These are phyloP conservation scores for Phytophthora sansomeana DNA, from an alignment of 352 stramenopile species.

Conservation along the genomic window DNA sequence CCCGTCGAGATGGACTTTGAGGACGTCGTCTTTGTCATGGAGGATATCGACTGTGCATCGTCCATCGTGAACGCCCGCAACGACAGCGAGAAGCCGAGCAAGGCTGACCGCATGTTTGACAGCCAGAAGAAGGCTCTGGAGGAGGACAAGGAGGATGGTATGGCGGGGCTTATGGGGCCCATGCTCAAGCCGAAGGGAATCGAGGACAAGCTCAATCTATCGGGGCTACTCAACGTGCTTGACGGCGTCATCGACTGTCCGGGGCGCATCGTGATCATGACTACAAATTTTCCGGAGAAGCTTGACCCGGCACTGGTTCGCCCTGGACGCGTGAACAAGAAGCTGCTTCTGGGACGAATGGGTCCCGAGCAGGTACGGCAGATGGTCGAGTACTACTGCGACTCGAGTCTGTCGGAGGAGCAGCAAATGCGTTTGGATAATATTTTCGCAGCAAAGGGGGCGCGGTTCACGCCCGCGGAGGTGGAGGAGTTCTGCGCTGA, in stretches of 20 bases:
- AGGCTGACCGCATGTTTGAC: slow-evolving; percentile 26
- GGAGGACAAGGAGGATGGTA: slow-evolving; percentile 9
- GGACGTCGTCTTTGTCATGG: slow-evolving; percentile 93
- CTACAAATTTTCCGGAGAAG: slow-evolving; percentile 94
- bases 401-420: slow-evolving; percentile 33
- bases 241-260: slow-evolving; percentile 92
- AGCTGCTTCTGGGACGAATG: slow-evolving; percentile 80
- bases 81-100: slow-evolving; percentile 30
- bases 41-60: slow-evolving; percentile 88
- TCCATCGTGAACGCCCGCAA: slow-evolving; percentile 74
- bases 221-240: slow-evolving; percentile 90
- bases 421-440: slow-evolving; percentile 28
- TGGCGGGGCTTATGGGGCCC: slow-evolving; percentile 30
- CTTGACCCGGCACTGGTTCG: slow-evolving; percentile 93
- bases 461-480: slow-evolving; percentile 49
- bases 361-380: slow-evolving; percentile 41
- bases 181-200: slow-evolving; percentile 35
- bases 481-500: slow-evolving; percentile 64
- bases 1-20: slow-evolving; percentile 77
- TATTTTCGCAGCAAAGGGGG: slow-evolving; percentile 12
- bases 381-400: slow-evolving; percentile 85
- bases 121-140: slow-evolving; percentile 39
- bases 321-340: slow-evolving; percentile 91
- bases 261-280: slow-evolving; percentile 94
- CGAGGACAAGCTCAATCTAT: slow-evolving; percentile 79